Percentiles rank a stretch among this genome's conserved stretches.
phyloP scores from a whole-genome alignment of 2,329 filamentous ascomycete species.

The Colletotrichum abscissum region DNA sequence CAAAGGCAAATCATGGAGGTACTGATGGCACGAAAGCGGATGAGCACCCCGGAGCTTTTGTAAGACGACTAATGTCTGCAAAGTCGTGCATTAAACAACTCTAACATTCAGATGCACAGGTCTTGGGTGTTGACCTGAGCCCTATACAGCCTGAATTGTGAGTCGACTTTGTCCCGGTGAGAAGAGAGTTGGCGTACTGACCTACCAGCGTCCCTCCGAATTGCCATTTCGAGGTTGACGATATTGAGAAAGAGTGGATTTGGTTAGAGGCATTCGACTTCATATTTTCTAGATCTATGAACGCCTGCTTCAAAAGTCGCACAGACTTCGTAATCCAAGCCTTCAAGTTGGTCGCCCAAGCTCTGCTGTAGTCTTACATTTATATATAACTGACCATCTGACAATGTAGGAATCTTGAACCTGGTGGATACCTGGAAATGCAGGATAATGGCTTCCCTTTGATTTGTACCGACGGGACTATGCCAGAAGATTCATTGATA shows the following conservation, averaged over 20 bases:
- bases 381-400: slow-evolving; percentile 45
- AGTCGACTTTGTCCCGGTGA: too few species aligned
- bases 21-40: neutral
- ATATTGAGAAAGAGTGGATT: slow-evolving; percentile 42
- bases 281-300: slow-evolving; percentile 60
- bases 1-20: too few species aligned
- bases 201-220: slow-evolving; percentile 50
- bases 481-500: neutral
- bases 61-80: neutral
- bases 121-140: slow-evolving; percentile 46
- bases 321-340: too few species aligned
- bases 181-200: neutral
- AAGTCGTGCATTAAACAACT: too few species aligned
- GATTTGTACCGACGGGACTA: neutral
- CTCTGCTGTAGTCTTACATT: too few species aligned
- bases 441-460: neutral
- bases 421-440: neutral
- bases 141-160: slow-evolving; percentile 52
- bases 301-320: too few species aligned
- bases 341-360: too few species aligned
- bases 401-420: neutral
- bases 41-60: slow-evolving; percentile 43
- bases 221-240: slow-evolving; percentile 52
- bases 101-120: too few species aligned
- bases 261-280: slow-evolving; percentile 61